These are phyloP conservation scores for Pythium chondricola DNA, from an alignment of 352 stramenopile species.

Conservation along the genomic window DNA sequence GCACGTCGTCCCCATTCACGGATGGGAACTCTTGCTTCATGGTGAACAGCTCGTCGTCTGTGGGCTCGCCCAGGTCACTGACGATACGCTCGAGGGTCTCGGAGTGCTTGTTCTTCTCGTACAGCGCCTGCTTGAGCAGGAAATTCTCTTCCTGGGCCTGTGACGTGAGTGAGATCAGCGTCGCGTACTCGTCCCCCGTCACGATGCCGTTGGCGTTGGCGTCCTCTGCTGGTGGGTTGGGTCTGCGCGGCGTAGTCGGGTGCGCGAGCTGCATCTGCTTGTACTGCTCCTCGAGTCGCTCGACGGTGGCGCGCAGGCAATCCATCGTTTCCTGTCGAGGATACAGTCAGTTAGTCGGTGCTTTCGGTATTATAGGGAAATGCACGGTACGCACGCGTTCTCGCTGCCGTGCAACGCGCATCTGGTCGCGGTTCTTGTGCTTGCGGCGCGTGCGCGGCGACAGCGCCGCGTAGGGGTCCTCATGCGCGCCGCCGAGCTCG, in stretches of 20 bases:
- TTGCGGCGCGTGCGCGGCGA: slow-evolving; percentile 41
- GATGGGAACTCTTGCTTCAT: slow-evolving; percentile 3
- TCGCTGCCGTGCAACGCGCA: slow-evolving; percentile 37
- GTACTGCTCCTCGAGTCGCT: slow-evolving; percentile 35
- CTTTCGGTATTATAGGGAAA: background rate
- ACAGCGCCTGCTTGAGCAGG: slow-evolving; percentile 23
- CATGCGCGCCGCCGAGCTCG: background rate
- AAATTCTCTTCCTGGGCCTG: slow-evolving; percentile 25
- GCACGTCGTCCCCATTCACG: no score
- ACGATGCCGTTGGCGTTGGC: background rate
- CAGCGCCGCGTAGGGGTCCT: slow-evolving; percentile 18
- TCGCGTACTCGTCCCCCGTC: slow-evolving; percentile 23
- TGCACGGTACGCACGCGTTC: slow-evolving; percentile 24
- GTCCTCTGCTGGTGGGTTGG: background rate
- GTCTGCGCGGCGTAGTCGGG: no score
- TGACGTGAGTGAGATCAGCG: slow-evolving; percentile 27
- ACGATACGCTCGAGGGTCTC: slow-evolving; percentile 28
- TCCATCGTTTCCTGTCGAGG: slow-evolving; percentile 34
- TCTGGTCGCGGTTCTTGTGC: slow-evolving; percentile 48
- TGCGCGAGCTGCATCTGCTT: slow-evolving; percentile 11
- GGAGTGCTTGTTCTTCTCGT: slow-evolving; percentile 29
- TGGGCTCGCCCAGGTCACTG: slow-evolving; percentile 15
- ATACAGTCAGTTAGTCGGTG: background rate
- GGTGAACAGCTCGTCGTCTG: slow-evolving; percentile 8
- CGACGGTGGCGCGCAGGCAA: slow-evolving; percentile 35